Conservation (phyloP, 129 eudicot species). For the Tanacetum coccineum region DNA sequence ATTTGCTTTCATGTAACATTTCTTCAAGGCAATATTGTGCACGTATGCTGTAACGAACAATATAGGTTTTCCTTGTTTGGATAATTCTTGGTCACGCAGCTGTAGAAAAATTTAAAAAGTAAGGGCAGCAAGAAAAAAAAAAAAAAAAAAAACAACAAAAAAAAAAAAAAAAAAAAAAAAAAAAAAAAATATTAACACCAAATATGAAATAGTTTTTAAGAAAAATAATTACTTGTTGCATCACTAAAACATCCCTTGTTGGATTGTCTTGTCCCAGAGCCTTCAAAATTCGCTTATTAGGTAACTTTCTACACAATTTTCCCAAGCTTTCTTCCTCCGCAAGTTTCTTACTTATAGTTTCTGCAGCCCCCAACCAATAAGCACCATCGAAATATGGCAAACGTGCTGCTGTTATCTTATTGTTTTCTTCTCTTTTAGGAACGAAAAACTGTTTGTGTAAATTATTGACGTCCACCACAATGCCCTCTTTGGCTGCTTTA, state of each 20-base stretch:
- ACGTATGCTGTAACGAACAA: conserved; percentile 47
- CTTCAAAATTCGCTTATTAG: conserved; percentile 41
- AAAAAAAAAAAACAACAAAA: too few relatives aligned
- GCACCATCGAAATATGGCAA: too few relatives aligned
- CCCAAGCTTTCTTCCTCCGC: conserved; percentile 40
- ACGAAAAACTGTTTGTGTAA: conserved; percentile 56
- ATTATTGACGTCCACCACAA: conserved; percentile 55
- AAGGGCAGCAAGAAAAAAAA: conserved; percentile 3
- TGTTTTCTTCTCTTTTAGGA: conserved; percentile 32
- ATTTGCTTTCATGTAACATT: conserved; percentile 49
- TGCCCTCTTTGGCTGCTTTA: conserved; percentile 48
- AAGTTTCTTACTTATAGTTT: conserved; percentile 19
- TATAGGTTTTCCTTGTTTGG: conserved; percentile 49
- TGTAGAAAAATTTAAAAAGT: conserved; percentile 11
- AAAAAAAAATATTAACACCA: too few relatives aligned
- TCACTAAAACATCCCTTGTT: conserved; percentile 58
- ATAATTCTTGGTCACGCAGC: conserved; percentile 51
- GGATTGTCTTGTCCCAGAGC: conserved; percentile 44
- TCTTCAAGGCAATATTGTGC: conserved; percentile 61
- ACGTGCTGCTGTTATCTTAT: conserved; percentile 33
- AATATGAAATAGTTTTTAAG: not conserved
- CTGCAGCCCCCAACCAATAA: too few relatives aligned
- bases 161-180: too few relatives aligned
- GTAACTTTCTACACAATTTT: conserved; percentile 28
- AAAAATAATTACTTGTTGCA: conserved; percentile 49